These are phyloP conservation scores for Amphichorda felina DNA, from an alignment of 2,329 filamentous ascomycete species.

Conservation along the genomic window DNA sequence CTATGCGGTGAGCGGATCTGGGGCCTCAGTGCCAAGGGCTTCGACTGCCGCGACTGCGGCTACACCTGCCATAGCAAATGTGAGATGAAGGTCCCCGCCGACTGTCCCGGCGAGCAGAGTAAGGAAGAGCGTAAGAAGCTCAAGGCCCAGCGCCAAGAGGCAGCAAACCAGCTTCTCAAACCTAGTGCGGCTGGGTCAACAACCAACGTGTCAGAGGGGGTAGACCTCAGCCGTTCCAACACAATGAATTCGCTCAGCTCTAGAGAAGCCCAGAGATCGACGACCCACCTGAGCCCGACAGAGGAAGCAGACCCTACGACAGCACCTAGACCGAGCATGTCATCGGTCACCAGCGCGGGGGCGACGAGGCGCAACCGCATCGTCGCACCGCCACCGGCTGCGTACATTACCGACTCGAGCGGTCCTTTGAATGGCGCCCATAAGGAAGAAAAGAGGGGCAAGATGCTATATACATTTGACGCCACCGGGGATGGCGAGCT, in stretches of 20 bases:
- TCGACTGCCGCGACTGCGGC: conserved; percentile 90
- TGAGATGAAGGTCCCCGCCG: conserved; percentile 95
- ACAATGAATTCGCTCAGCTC: conserved; percentile 75
- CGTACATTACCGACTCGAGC: conserved; percentile 58
- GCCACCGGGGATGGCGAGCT: conserved; percentile 73
- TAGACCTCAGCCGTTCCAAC: conserved; percentile 63
- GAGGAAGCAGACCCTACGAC: conserved; percentile 30
- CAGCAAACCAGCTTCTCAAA: conserved; percentile 50
- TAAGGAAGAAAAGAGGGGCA: conserved; percentile 50
- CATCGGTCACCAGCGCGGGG: conserved; percentile 14
- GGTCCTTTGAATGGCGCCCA: conserved; percentile 29
- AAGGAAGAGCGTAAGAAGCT: conserved; percentile 95
- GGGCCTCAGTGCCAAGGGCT: conserved; percentile 92
- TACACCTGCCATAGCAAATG: conserved; percentile 99
- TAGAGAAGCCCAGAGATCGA: conserved; percentile 58
- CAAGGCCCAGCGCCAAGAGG: conserved; percentile 74
- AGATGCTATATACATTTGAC: conserved; percentile 84
- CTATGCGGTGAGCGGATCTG: conserved; percentile 93
- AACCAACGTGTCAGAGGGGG: conserved; percentile 45
- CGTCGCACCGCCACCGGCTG: conserved; percentile 74
- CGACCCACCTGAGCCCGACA: conserved; percentile 17
- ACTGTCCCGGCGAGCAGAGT: conserved; percentile 84
- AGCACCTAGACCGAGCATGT: conserved; percentile 13
- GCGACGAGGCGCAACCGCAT: conserved; percentile 53
- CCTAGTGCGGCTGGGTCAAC: conserved; percentile 22